Conservation (phyloP, 2,329 filamentous ascomycete species). For the Epichloe scottii region DNA sequence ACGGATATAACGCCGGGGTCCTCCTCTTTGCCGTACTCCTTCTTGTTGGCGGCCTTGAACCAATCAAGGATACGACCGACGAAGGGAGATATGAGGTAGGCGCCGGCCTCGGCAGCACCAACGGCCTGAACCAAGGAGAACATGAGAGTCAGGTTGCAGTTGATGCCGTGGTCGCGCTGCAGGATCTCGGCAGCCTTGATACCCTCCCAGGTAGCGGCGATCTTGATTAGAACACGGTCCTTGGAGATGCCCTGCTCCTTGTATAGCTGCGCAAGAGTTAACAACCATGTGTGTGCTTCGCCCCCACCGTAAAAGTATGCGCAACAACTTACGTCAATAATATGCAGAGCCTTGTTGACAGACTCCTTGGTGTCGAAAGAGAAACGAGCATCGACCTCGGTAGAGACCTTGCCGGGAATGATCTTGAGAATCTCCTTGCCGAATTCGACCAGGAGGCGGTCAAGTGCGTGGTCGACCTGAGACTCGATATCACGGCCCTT, state of each 20-base stretch:
- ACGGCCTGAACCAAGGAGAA: conserved; percentile 94
- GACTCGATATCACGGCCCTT: conserved; percentile 56
- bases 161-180: conserved; percentile 89
- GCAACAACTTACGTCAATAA: conserved; percentile 66
- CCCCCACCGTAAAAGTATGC: neutral
- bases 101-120: conserved; percentile 84
- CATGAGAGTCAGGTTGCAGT: conserved; percentile 98
- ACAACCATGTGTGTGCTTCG: neutral
- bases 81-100: conserved; percentile 98
- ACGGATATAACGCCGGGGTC: conserved; percentile 96
- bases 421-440: conserved; percentile 95
- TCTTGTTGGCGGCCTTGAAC: conserved; percentile 95
- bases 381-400: conserved; percentile 91
- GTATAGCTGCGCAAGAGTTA: conserved; percentile 58
- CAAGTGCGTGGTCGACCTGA: conserved; percentile 81
- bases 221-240: conserved; percentile 95
- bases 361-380: conserved; percentile 91
- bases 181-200: conserved; percentile 98
- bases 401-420: conserved; percentile 96
- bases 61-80: conserved; percentile 98
- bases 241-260: conserved; percentile 82
- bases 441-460: conserved; percentile 93
- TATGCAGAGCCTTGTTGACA: conserved; percentile 89
- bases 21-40: conserved; percentile 78
- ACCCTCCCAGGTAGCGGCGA: conserved; percentile 98